These are phyloP conservation scores for Colletotrichum sidae DNA, from an alignment of 2,329 filamentous ascomycete species.

Conservation along the genomic window DNA sequence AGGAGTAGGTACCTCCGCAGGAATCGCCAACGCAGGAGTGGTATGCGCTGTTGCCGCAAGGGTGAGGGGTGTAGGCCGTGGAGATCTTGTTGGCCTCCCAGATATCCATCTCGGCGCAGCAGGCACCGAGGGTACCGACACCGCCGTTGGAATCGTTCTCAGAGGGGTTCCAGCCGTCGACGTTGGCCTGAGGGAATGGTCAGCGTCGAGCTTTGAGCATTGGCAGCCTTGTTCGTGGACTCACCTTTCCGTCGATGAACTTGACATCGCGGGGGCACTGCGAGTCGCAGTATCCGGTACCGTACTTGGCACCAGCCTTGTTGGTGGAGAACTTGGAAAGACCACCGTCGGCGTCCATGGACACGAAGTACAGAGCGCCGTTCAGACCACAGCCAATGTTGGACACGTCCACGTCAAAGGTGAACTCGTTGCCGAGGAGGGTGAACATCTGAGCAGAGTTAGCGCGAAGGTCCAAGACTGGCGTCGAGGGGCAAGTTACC, in stretches of 20 bases:
- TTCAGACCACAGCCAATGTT: conserved; percentile 77
- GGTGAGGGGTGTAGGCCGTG: conserved; percentile 74
- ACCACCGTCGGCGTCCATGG: conserved; percentile 70
- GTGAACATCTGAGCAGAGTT: conserved; percentile 64
- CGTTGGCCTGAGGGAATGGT: conserved; percentile 55
- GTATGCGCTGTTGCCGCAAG: conserved; percentile 65
- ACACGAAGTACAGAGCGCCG: conserved; percentile 75
- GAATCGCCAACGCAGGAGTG: conserved; percentile 60
- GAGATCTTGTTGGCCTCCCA: conserved; percentile 76
- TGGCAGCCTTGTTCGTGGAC: background rate
- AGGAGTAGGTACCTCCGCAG: conserved; percentile 65
- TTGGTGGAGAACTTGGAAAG: conserved; percentile 61
- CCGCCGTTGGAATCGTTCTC: conserved; percentile 66
- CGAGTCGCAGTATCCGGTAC: conserved; percentile 66
- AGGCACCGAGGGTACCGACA: conserved; percentile 63
- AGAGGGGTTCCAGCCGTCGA: conserved; percentile 64
- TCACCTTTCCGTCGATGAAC: conserved; percentile 66
- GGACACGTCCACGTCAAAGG: conserved; percentile 78
- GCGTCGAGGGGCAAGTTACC: conserved; percentile 64
- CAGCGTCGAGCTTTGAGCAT: background rate
- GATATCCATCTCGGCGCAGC: conserved; percentile 73
- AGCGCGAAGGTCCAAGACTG: conserved; percentile 42
- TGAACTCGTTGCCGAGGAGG: conserved; percentile 76
- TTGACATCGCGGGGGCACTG: conserved; percentile 68
- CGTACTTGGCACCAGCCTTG: conserved; percentile 68